These are phyloP conservation scores for Clarireedia sp. DNA, from an alignment of 2,329 filamentous ascomycete genomes.

Conservation along the genomic window DNA sequence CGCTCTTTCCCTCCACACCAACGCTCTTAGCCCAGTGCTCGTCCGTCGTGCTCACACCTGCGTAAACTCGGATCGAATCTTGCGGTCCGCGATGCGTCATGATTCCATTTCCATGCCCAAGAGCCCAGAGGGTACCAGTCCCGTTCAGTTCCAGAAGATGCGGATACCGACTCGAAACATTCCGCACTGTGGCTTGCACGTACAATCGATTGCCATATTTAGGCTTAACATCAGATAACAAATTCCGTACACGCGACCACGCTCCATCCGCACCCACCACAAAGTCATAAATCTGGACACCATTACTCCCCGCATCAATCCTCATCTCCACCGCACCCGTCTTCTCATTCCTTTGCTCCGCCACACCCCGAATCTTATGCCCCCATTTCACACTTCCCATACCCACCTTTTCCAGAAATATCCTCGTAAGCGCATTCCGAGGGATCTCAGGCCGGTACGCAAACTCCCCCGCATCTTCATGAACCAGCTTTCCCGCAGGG, in stretches of 20 bases:
- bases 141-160: too few species aligned
- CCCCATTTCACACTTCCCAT: slow-evolving; percentile 19
- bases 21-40: too few species aligned
- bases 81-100: too few species aligned
- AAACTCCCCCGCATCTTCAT: slow-evolving; percentile 18
- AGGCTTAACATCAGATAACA: slow-evolving; percentile 22
- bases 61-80: too few species aligned
- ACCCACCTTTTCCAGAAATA: slow-evolving; percentile 20
- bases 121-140: too few species aligned
- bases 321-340: not conserved
- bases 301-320: not conserved
- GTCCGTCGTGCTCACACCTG: too few species aligned
- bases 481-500: slow-evolving; percentile 22
- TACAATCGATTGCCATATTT: too few species aligned
- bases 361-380: not conserved
- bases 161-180: too few species aligned
- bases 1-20: too few species aligned
- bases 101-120: too few species aligned
- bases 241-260: slow-evolving; percentile 32
- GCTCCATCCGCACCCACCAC: slow-evolving; percentile 39
- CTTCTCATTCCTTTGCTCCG: too few species aligned
- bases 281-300: slow-evolving; percentile 28
- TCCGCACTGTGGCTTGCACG: too few species aligned
- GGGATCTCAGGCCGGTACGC: slow-evolving; percentile 22
- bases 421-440: slow-evolving; percentile 19